Conservation (phyloP, 805 yeast species). For the Yarrowia deformans region DNA sequence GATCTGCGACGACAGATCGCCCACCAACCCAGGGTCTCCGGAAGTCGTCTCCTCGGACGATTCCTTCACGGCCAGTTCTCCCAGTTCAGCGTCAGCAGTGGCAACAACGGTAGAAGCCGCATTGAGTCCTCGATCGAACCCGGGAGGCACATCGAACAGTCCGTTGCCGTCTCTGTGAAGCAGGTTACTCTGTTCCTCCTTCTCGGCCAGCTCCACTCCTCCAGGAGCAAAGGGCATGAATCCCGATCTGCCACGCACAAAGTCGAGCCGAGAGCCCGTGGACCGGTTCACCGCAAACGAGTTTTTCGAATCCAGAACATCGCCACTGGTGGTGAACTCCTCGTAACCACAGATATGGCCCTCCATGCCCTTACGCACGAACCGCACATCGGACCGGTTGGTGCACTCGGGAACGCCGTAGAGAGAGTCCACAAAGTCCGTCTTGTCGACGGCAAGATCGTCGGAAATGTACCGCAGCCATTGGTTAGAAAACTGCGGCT, state of each 20-base stretch:
- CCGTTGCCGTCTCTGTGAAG: conserved; percentile 77
- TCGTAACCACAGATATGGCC: conserved; percentile 70
- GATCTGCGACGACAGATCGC: conserved; percentile 23
- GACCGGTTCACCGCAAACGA: conserved; percentile 77
- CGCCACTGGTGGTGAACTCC: conserved; percentile 61
- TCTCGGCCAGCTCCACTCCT: conserved; percentile 58
- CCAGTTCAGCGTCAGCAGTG: background rate
- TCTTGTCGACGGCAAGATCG: conserved; percentile 47
- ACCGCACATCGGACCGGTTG: conserved; percentile 68
- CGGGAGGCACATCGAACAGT: conserved; percentile 81
- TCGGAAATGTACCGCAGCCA: conserved; percentile 73
- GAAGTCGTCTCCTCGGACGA: conserved; percentile 50
- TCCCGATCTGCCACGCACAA: conserved; percentile 71
- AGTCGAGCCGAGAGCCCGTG: conserved; percentile 65
- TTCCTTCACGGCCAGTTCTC: conserved; percentile 44
- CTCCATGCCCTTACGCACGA: conserved; percentile 75
- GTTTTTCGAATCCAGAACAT: conserved; percentile 64
- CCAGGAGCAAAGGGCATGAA: conserved; percentile 94
- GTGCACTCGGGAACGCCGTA: conserved; percentile 65
- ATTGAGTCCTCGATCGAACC: conserved; percentile 74
- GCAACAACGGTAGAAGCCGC: conserved; percentile 43
- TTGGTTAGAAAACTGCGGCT: conserved; percentile 68
- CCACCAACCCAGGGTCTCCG: conserved; percentile 39
- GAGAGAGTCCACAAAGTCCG: conserved; percentile 57
- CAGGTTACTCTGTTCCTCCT: conserved; percentile 46